phyloP scores from a whole-genome alignment of 257 asterid species.

The Scutellaria barbata region DNA sequence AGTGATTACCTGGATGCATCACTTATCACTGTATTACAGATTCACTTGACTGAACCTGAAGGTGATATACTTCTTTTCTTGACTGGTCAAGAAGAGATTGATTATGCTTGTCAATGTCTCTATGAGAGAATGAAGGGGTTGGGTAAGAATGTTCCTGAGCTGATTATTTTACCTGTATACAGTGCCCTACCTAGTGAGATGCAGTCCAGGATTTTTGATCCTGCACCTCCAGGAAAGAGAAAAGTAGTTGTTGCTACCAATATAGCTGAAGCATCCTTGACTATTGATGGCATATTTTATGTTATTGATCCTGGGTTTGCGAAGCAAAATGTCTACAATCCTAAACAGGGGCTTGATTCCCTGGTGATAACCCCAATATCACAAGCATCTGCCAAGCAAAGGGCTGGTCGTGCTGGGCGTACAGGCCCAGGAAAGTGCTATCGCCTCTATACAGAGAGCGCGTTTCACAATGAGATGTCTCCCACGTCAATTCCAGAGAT shows the following conservation, averaged over 20 bases:
- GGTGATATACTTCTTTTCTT: conserved; percentile 93
- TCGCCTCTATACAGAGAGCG: conserved; percentile 94
- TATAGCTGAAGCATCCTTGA: conserved; percentile 95
- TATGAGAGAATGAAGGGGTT: conserved; percentile 93
- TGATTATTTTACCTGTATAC: conserved; percentile 87
- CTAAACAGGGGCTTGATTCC: conserved; percentile 91
- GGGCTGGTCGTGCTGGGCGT: conserved; percentile 95
- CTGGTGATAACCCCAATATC: conserved; percentile 94
- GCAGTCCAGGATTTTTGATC: conserved; percentile 93
- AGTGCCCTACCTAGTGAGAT: conserved; percentile 97
- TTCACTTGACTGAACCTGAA: conserved; percentile 94
- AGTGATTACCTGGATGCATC: conserved; percentile 94
- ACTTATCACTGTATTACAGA: conserved; percentile 84
- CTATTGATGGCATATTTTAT: conserved; percentile 92
- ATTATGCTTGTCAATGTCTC: conserved; percentile 92
- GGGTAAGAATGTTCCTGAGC: conserved; percentile 83
- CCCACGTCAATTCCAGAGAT: conserved; percentile 91
- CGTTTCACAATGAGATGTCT: conserved; percentile 96
- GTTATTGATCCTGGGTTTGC: conserved; percentile 97
- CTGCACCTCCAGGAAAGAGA: conserved; percentile 98
- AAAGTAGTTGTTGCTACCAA: conserved; percentile 95
- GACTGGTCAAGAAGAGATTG: conserved; percentile 99
- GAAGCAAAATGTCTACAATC: conserved; percentile 94
- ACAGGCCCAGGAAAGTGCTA: conserved; percentile 97
- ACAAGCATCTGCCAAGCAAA: conserved; percentile 96